A percentile compares a stretch with the other conserved stretches of the same genome.
Evolutionary conservation across 169 alveolate species (phyloP).

Genomic region (Theileria luwenshuni): DNA sequence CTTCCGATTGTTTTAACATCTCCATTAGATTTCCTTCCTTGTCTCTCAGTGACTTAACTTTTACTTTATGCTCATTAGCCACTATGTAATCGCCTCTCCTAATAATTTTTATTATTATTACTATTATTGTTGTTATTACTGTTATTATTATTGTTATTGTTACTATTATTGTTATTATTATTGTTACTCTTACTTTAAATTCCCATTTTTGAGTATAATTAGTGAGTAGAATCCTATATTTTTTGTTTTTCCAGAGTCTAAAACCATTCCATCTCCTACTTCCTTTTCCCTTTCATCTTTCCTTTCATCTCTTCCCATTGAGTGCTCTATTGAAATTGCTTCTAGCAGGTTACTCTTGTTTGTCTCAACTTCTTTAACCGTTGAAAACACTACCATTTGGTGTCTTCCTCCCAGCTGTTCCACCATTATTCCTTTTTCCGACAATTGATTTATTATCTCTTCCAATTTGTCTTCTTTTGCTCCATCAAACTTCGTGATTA

Average conservation of each 20-base stretch:
- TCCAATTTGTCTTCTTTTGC: constrained; percentile 30
- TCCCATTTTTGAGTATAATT: constrained; percentile 51
- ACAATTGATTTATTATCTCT: constrained; percentile 32
- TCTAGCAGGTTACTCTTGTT: constrained; percentile 24
- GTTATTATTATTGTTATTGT: neutral
- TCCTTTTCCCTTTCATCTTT: neutral
- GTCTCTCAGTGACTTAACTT: constrained; percentile 29
- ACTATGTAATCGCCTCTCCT: constrained; percentile 38
- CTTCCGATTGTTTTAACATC: constrained; percentile 39
- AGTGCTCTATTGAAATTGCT: constrained; percentile 40
- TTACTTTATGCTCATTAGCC: constrained; percentile 18
- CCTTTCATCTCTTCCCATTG: constrained; percentile 15
- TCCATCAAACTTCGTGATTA: constrained; percentile 50
- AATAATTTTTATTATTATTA: neutral
- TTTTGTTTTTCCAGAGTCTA: constrained; percentile 47
- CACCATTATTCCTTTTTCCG: constrained; percentile 42
- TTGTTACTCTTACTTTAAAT: constrained; percentile 14
- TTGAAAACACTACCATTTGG: constrained; percentile 42
- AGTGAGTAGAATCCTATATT: constrained; percentile 37
- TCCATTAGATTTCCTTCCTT: constrained; percentile 32
- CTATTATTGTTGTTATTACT: neutral
- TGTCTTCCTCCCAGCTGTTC: constrained; percentile 57
- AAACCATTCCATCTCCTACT: constrained; percentile 46
- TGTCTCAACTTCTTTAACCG: constrained; percentile 29
- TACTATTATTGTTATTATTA: neutral